These are phyloP conservation scores for Globisporangium spiculum DNA, from an alignment of 352 stramenopile species.

Conservation along the genomic window DNA sequence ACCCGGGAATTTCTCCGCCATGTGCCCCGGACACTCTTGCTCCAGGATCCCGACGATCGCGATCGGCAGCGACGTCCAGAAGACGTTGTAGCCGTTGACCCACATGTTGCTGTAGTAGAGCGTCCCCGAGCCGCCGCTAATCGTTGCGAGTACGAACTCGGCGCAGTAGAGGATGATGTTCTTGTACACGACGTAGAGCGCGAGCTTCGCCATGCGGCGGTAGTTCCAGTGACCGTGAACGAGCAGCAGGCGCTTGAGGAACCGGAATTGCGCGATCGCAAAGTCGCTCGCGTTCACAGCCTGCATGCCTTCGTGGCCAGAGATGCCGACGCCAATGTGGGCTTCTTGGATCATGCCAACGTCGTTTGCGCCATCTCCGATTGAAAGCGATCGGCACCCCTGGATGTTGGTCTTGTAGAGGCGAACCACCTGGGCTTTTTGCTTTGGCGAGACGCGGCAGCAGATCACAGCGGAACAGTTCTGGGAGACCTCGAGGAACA, in stretches of 20 bases:
- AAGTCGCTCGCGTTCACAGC: slow-evolving; percentile 98
- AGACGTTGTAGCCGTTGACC: slow-evolving; percentile 96
- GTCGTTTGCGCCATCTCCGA: slow-evolving; percentile 99
- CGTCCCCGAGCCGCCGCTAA: slow-evolving; percentile 70
- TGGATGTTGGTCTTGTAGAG: slow-evolving; percentile 85
- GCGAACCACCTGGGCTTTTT: slow-evolving; percentile 89
- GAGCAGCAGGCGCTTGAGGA: slow-evolving; percentile 94
- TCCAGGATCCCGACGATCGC: slow-evolving; percentile 73
- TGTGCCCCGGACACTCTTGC: slow-evolving; percentile 68
- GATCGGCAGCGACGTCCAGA: slow-evolving; percentile 94
- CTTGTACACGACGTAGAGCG: slow-evolving; percentile 99
- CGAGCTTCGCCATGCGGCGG: slow-evolving; percentile 93
- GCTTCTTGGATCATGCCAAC: slow-evolving; percentile 99
- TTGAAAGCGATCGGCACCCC: slow-evolving; percentile 90
- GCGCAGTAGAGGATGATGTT: slow-evolving; percentile 92
- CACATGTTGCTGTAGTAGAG: slow-evolving; percentile 90
- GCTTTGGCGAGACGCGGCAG: slow-evolving; percentile 90
- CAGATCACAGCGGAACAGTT: slow-evolving; percentile 86
- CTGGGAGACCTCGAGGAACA: slow-evolving; percentile 86
- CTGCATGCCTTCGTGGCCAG: slow-evolving; percentile 98
- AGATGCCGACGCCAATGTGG: slow-evolving; percentile 98
- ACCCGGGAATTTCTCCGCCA: slow-evolving; percentile 73
- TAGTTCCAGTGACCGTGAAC: slow-evolving; percentile 99
- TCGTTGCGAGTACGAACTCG: slow-evolving; percentile 87
- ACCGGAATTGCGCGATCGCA: slow-evolving; percentile 98